phyloP scores from a whole-genome alignment of 2,329 filamentous ascomycete genomes.

The Aspergillus caelatus region DNA sequence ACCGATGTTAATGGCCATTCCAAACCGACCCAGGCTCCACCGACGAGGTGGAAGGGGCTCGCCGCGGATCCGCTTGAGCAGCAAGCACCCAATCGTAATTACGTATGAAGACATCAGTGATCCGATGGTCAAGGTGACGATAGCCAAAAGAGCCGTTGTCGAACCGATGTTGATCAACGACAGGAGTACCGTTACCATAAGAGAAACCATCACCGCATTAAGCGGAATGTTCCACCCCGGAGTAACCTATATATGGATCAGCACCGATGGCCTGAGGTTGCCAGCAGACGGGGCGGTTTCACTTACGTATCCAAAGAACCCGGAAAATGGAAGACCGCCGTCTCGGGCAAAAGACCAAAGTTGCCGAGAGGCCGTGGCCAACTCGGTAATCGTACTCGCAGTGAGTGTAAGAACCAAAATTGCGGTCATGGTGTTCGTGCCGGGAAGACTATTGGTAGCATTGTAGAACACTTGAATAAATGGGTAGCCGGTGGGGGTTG shows the following conservation, averaged over 20 bases:
- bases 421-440: constrained; percentile 50
- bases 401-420: constrained; percentile 43
- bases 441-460: constrained; percentile 43
- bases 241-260: constrained; percentile 33
- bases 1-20: constrained; percentile 39
- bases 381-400: constrained; percentile 38
- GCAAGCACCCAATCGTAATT: constrained; percentile 43
- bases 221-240: constrained; percentile 45
- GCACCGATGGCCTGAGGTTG: constrained; percentile 3
- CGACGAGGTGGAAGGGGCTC: constrained; percentile 36
- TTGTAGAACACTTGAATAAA: constrained; percentile 34
- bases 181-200: constrained; percentile 39
- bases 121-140: constrained; percentile 55
- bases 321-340: constrained; percentile 39
- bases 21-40: constrained; percentile 38
- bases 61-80: constrained; percentile 34
- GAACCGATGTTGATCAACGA: constrained; percentile 57
- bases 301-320: constrained; percentile 20
- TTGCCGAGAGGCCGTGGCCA: constrained; percentile 38
- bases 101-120: constrained; percentile 58
- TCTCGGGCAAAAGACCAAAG: constrained; percentile 51
- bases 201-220: constrained; percentile 31
- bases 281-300: background rate
- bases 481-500: constrained; percentile 32
- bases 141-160: constrained; percentile 56